A percentile compares a stretch with the other conserved stretches of the same genome.
phyloP scores from a whole-genome alignment of 495 filamentous ascomycete species.

The Penicillium verhagenii region DNA sequence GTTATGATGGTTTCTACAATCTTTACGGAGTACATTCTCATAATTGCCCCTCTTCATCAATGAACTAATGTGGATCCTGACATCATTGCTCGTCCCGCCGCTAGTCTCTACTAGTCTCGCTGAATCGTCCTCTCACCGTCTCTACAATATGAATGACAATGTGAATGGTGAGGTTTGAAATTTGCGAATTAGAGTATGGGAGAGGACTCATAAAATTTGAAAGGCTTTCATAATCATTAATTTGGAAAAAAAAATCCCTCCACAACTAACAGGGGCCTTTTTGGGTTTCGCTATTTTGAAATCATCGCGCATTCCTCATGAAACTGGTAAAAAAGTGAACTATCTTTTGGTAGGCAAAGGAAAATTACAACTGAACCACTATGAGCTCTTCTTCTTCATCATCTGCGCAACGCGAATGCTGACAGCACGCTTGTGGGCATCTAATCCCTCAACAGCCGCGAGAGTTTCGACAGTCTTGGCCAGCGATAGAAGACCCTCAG shows the following conservation, averaged over 20 bases:
- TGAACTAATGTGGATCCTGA: slow-evolving; percentile 3
- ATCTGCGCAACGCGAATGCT: slow-evolving; percentile 76
- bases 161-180: neutral
- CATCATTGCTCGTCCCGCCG: slow-evolving; percentile 2
- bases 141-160: neutral
- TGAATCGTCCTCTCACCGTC: neutral
- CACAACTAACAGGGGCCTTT: neutral
- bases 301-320: slow-evolving; percentile 24
- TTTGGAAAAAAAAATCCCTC: neutral
- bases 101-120: neutral
- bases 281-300: slow-evolving; percentile 8
- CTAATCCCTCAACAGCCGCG: slow-evolving; percentile 89
- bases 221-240: neutral
- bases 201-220: no score
- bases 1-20: neutral
- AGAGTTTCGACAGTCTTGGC: slow-evolving; percentile 89
- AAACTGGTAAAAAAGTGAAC: slow-evolving; percentile 16
- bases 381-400: slow-evolving; percentile 50
- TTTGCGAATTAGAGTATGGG: no score
- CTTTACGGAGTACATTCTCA: neutral
- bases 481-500: slow-evolving; percentile 78
- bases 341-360: neutral
- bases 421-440: slow-evolving; percentile 91
- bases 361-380: neutral
- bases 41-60: neutral